A percentile compares a stretch with the other conserved stretches of the same genome.
Evolutionary conservation across 345 rosid species (phyloP).

Genomic region (Abelmoschus esculentus): DNA sequence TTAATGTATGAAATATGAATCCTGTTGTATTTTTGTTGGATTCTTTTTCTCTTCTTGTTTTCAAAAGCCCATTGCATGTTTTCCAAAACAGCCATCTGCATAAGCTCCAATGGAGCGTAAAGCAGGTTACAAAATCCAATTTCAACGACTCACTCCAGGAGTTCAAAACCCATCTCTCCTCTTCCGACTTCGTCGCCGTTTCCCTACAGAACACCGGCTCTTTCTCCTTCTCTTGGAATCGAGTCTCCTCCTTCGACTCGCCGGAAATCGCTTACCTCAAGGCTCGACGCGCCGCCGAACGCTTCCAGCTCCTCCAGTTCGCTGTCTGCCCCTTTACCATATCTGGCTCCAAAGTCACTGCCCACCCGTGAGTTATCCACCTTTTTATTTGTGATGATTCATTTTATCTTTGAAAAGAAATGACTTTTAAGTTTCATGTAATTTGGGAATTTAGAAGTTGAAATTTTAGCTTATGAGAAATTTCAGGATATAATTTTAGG

Average conservation of each 20-base stretch:
- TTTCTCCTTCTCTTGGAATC: constrained; percentile 76
- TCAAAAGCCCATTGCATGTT: not conserved
- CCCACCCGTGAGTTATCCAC: constrained; percentile 45
- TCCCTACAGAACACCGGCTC: constrained; percentile 68
- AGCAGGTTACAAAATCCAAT: no score
- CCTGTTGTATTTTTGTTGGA: not conserved
- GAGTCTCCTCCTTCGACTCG: constrained; percentile 60
- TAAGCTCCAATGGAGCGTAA: no score
- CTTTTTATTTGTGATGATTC: not conserved
- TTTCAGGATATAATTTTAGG: no score
- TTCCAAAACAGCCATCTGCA: not conserved
- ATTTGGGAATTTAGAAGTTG: no score
- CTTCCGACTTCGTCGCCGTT: constrained; percentile 63
- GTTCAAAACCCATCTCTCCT: constrained; percentile 42
- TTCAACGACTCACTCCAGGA: constrained; percentile 13
- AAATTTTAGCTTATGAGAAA: no score
- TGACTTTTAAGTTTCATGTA: no score
- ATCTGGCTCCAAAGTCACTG: constrained; percentile 40
- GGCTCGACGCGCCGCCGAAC: constrained; percentile 54
- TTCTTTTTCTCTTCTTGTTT: not conserved
- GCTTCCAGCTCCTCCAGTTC: constrained; percentile 71
- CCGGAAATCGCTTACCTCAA: constrained; percentile 61
- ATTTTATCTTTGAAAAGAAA: not conserved
- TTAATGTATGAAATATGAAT: not conserved
- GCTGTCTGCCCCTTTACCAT: constrained; percentile 71